phyloP scores from a whole-genome alignment of 2,329 filamentous ascomycete genomes.

The Pyrenochaeta sp. region DNA sequence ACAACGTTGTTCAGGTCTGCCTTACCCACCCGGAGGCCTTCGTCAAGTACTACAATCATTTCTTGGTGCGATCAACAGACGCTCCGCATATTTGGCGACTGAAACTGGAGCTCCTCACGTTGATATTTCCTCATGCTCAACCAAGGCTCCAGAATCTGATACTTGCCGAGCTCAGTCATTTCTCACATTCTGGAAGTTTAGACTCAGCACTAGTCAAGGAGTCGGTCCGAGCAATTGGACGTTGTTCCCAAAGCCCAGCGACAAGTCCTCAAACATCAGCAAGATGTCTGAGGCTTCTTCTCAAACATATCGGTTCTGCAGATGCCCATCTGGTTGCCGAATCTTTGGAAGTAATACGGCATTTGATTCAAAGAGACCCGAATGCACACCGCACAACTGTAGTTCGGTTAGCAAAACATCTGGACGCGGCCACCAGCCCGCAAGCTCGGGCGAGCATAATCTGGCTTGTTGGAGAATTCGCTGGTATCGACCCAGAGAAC shows the following conservation, averaged over 20 bases:
- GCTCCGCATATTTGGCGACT: conserved; percentile 83
- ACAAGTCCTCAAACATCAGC: conserved; percentile 60
- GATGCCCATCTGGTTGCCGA: conserved; percentile 91
- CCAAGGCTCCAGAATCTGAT: conserved; percentile 82
- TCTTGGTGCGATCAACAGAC: conserved; percentile 83
- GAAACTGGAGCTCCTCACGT: conserved; percentile 88
- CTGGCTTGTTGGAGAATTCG: conserved; percentile 96
- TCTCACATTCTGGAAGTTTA: conserved; percentile 83
- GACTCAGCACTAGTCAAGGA: conserved; percentile 84
- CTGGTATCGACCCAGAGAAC: conserved; percentile 78
- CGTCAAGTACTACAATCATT: conserved; percentile 86
- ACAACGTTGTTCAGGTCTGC: conserved; percentile 95
- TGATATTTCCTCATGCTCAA: conserved; percentile 86
- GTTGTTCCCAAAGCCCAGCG: conserved; percentile 76
- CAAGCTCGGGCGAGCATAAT: conserved; percentile 93
- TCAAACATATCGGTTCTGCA: conserved; percentile 86
- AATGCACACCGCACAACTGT: conserved; percentile 83
- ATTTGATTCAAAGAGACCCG: conserved; percentile 92
- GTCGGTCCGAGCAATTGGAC: conserved; percentile 88
- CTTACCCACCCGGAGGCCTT: conserved; percentile 79
- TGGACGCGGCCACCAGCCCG: conserved; percentile 86
- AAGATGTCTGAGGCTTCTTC: conserved; percentile 80
- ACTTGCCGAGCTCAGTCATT: conserved; percentile 92
- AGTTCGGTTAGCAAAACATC: conserved; percentile 85
- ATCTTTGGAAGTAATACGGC: conserved; percentile 91